Base-by-base conservation (phyloP, 192 early-diverging fungal species). In the Coemansia sp. region DNA sequence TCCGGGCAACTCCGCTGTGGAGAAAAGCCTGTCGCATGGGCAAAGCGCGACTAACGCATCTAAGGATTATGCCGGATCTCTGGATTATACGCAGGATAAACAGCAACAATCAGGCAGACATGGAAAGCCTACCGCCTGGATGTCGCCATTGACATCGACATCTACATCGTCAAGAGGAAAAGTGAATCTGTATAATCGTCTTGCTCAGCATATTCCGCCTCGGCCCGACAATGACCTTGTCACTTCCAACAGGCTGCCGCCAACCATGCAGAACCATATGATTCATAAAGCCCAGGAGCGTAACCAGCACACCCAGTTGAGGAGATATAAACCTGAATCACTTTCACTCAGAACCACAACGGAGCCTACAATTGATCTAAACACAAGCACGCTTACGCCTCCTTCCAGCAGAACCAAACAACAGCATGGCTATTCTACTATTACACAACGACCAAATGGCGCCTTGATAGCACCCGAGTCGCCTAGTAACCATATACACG, bases 131-230 rank as follows among this genome's bases (percentile, higher is more conserved):
- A 50, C 4, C 17, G 48, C n/a, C 8, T 5, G 14, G 48, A 54
- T 54, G 51, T 54, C 51, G 20, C 32, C 32, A 32, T 32, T 32
- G 32, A n/a, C 46, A 14, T 48, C 46, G 11, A 14, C 46, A 11
- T 48, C 46, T n/a, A 14, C 19, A 43, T 46, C 67, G 32, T 12
- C 41, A 1, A 44, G 69, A 65, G 49, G 66, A 0, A 80, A 69
- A 49, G 55, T 70, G 8, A 83, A 83, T 19, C 57, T 83, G 50
- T 75, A 60, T 40, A 61, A 75, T 17, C 75, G 75, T 7, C 51
- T 83, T 16, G 75, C 75, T 5, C 61, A 70, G 14, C 81, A 83
- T 51, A 77, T 77, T 37, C 81, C 74, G 51, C 51, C 64, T 7
- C 62, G 53, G 7, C 50, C 71, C 2, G 65, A 43, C 45, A 50